Base-by-base conservation (phyloP, 345 rosid genomes). In the Cardamine chenopodiifolia region DNA sequence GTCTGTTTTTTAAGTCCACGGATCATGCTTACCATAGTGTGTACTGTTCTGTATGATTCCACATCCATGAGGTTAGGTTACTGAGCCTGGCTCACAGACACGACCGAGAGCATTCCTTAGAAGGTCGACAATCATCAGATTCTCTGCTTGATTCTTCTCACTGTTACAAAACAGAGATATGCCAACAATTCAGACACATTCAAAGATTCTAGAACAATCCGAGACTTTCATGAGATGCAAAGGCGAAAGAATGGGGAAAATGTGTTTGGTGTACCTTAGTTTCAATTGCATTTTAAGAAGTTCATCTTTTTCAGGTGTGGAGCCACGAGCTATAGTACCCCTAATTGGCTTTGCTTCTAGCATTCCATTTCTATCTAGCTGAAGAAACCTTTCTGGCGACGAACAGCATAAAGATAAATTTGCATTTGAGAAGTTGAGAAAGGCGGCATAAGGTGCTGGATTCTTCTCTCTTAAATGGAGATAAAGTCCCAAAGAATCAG, bases 91-190 rank as follows among this genome's bases (percentile, higher is more conserved):
- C 71, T 87, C 90, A 60, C 97, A 92, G 23, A 92, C 97, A 49
- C 93, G 90, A 13, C 97, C 99, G 15, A 92, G 96, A 79, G 89
- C 99, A 55, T 95, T 95, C 81, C 97, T 87, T 52, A 92, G 82
- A 58, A 95, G 99, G 79, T 95, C 99, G 0, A 95, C 97, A 34
- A 95, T 95, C 99, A 95, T 95, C 71, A 92, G 84, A 82, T 95
- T 95, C 81, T 95, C 99, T 1, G 99, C 93, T 80, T 92, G 97
- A 75, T 92, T 96, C 88, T 95, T 95, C 83, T 92, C 97, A 73
- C 99, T 95, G 92, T 61, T 8, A 50, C 67, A 65, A 34, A 54
- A 9, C 50, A 64, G 2, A 15, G 14, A 69, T 11, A 29, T 29
- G 17, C 0, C 1, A 8, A 49, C 29, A 31, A 5, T 22, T 50